Percentiles rank a stretch among this genome's conserved stretches.
phyloP scores from a whole-genome alignment of 371 early-diverging fungal genomes.

The Entomophthora muscae region DNA sequence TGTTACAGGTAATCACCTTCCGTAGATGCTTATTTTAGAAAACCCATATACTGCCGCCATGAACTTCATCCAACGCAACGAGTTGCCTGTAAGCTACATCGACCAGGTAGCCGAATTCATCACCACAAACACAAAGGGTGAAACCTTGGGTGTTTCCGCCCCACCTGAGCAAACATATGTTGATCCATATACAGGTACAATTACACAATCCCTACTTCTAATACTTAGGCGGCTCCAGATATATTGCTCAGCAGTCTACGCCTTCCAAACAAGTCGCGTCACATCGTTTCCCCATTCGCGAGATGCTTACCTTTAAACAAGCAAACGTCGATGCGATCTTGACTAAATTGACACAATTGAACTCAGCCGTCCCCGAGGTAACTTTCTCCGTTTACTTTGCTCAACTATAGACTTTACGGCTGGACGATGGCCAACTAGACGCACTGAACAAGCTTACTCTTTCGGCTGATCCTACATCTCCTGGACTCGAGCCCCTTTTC shows the following conservation, averaged over 20 bases:
- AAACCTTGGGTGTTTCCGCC: slow-evolving; percentile 19
- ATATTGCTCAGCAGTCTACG: slow-evolving; percentile 18
- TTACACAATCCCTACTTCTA: slow-evolving; percentile 7
- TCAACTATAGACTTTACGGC: slow-evolving; percentile 20
- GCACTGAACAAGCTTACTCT: slow-evolving; percentile 14
- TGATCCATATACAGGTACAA: slow-evolving; percentile 20
- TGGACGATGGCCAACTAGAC: slow-evolving; percentile 18
- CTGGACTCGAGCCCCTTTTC: neutral
- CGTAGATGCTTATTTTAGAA: slow-evolving; percentile 25
- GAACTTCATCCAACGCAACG: slow-evolving; percentile 60
- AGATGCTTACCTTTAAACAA: slow-evolving; percentile 34
- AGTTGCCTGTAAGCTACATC: slow-evolving; percentile 59
- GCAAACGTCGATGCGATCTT: slow-evolving; percentile 53
- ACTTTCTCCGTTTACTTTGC: slow-evolving; percentile 14
- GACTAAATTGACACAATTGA: slow-evolving; percentile 51
- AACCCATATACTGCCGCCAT: slow-evolving; percentile 91
- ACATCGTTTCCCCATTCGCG: neutral
- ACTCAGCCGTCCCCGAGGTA: slow-evolving; percentile 15
- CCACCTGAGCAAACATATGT: slow-evolving; percentile 56
- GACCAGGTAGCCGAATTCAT: slow-evolving; percentile 93
- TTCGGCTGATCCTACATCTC: neutral
- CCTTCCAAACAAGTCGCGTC: slow-evolving; percentile 10
- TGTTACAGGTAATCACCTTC: slow-evolving; percentile 27
- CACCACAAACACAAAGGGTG: slow-evolving; percentile 54
- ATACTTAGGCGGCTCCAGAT: neutral